Conservation (phyloP, 1,284 basidiomycete genomes). For the Heterobasidion parviporum region DNA sequence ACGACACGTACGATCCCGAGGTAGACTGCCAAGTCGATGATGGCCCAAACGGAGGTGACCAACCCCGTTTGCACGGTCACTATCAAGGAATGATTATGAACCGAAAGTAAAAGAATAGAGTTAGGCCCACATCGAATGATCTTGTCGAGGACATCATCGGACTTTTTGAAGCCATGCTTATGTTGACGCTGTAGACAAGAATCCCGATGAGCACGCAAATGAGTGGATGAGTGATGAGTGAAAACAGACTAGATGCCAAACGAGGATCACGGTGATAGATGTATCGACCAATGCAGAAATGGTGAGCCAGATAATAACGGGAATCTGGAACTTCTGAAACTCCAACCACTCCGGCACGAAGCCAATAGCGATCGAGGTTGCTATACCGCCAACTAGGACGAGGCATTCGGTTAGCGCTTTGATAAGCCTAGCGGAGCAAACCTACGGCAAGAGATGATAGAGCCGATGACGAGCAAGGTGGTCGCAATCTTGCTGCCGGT, state of each 20-base stretch:
- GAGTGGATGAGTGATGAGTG: not conserved
- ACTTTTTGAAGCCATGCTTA: conserved; percentile 5
- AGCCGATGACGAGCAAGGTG: conserved; percentile 17
- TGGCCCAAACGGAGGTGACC: conserved; percentile 18
- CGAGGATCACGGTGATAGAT: conserved; percentile 19
- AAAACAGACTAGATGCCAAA: conserved; percentile 19
- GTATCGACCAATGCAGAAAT: conserved; percentile 20
- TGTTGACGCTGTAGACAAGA: conserved; percentile 3
- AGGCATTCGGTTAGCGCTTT: not conserved
- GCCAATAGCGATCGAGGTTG: conserved; percentile 22
- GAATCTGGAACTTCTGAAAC: conserved; percentile 22
- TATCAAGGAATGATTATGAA: conserved; percentile 2
- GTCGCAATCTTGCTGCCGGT: conserved; percentile 23
- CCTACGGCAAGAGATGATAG: conserved; percentile 21
- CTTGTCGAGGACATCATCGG: conserved; percentile 7
- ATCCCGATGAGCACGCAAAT: not conserved
- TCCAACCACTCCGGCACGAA: conserved; percentile 19
- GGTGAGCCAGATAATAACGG: conserved; percentile 24
- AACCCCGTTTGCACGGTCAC: conserved; percentile 22
- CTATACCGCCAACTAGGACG: conserved; percentile 21
- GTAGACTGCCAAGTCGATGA: conserved; percentile 17
- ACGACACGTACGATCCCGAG: conserved; percentile 3
- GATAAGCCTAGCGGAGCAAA: not conserved
- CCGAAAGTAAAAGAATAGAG: not conserved
- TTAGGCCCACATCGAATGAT: conserved; percentile 5